A percentile compares a stretch with the other conserved stretches of the same genome.
phyloP scores from a whole-genome alignment of 345 rosid species.

The Rhodamnia argentea region DNA sequence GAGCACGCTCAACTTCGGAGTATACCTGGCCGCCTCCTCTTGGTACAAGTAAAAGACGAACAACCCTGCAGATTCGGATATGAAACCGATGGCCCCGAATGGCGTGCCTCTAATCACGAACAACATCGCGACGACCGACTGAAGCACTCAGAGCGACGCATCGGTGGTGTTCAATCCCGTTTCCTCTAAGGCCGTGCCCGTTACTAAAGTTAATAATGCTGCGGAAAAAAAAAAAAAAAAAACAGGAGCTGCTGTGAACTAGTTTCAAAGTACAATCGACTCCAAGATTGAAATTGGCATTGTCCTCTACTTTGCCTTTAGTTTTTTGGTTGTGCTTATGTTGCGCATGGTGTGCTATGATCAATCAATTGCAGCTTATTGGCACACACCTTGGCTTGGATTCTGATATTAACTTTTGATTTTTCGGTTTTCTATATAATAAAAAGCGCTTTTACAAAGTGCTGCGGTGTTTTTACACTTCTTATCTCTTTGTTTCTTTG shows the following conservation, averaged over 20 bases:
- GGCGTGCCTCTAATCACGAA: not conserved
- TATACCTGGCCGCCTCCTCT: constrained; percentile 16
- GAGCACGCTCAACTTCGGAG: constrained; percentile 20
- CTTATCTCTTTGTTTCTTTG: no score
- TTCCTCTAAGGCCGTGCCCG: not conserved
- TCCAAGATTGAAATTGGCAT: no score
- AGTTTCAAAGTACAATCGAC: no score
- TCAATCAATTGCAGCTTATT: not conserved
- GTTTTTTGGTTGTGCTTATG: not conserved
- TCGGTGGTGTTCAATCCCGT: not conserved
- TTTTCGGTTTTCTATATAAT: not conserved
- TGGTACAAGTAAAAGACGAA: constrained; percentile 37
- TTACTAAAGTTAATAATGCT: not conserved
- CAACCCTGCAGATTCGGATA: not conserved
- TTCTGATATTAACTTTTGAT: not conserved
- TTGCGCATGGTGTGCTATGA: not conserved
- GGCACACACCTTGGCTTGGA: not conserved
- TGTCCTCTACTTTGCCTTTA: not conserved
- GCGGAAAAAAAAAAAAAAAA: no score
- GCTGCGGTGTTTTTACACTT: not conserved
- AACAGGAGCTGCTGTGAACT: not conserved
- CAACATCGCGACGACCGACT: not conserved
- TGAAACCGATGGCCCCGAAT: not conserved
- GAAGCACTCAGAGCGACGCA: not conserved
- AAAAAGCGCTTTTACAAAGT: not conserved